Percentiles rank a stretch among this genome's conserved stretches.
Evolutionary conservation across 2,329 filamentous ascomycete species (phyloP).

Genomic region (Calonectria naviculata): DNA sequence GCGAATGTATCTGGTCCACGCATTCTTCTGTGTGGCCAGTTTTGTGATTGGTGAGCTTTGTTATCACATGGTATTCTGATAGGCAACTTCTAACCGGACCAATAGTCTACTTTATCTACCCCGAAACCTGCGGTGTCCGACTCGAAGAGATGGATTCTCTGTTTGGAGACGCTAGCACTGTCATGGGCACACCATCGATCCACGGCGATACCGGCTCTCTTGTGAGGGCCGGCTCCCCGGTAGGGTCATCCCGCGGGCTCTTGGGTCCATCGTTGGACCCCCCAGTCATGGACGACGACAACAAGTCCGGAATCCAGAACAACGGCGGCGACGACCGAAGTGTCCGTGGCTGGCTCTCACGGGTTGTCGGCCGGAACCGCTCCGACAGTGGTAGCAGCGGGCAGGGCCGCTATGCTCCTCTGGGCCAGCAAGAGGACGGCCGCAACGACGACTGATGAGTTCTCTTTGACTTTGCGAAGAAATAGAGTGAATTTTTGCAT

Average conservation of each 20-base stretch:
- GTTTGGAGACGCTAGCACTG: conserved; percentile 92
- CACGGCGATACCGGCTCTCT: conserved; percentile 86
- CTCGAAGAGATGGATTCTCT: conserved; percentile 96
- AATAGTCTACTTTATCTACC: conserved; percentile 97
- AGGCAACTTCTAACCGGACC: conserved; percentile 13
- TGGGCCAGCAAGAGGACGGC: conserved; percentile 55
- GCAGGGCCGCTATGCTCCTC: conserved; percentile 54
- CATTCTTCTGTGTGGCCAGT: conserved; percentile 95
- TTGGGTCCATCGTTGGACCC: conserved; percentile 80
- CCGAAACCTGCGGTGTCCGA: conserved; percentile 94
- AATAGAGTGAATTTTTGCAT: conserved; percentile 47
- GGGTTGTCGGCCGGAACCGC: conserved; percentile 53
- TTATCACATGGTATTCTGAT: conserved; percentile 29
- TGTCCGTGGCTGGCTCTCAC: conserved; percentile 62
- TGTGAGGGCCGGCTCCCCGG: conserved; percentile 77
- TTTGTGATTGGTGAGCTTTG: conserved; percentile 90
- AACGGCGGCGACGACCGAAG: conserved; percentile 51
- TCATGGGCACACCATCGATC: conserved; percentile 80
- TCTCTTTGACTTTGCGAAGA: conserved; percentile 32
- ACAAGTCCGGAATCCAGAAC: conserved; percentile 53
- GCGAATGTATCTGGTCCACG: conserved; percentile 94
- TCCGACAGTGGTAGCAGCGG: conserved; percentile 51
- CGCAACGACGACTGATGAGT: conserved; percentile 40
- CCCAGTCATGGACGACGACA: conserved; percentile 68
- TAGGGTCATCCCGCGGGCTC: conserved; percentile 75